Evolutionary conservation across 140 eudicot genomes (phyloP), one percentile per base, ranked within the genome.

Genomic region (Oenanthe javanica): DNA sequence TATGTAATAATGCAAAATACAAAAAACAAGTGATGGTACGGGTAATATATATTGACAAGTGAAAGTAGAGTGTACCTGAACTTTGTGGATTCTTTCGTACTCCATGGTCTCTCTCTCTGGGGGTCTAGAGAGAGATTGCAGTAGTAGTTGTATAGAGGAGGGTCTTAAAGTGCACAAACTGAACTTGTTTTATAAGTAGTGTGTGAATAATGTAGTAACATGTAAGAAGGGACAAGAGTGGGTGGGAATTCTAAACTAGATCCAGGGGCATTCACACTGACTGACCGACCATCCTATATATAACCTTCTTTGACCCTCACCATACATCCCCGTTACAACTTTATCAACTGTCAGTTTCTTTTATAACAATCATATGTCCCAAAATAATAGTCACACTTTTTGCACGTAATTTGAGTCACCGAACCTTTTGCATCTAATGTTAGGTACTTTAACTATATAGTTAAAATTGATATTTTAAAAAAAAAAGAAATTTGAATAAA

Each of bases 71-170:
- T 52, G 61, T 71, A 92, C 97, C 96, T 89, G 96, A 80, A 77
- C 89, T 80, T 92, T 87, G 93, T 92, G 91, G 74, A 92, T 90
- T 88, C 97, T 80, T 54, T 92, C 91, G 96, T 92, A 92, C 86
- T 92, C 97, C 93, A 72, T 83, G 84, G 67, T 79, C 78, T 67
- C 46, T 59, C 67, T 59, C 70, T 36, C 36, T 46, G 49, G 45
- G 45, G 69, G 77, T 51, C 49, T 61, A 67, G 86, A 67, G 71
- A 83, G 83, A 86, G 88, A 81, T 57, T 40, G 51, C 13, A 36
- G 75, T 16, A 16, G 0, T 10, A 9, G 0, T 14, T 0, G 0
- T 49, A 16, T 14, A 42, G 72, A 15, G 18, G 46, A 69, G 15
- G 50, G 49, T 1, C 7, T 31, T 12, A 5, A 69, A 69, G 74